These are phyloP conservation scores for Mycosphaerella arachidis DNA, from an alignment of 2,329 filamentous ascomycete species.

Conservation along the genomic window DNA sequence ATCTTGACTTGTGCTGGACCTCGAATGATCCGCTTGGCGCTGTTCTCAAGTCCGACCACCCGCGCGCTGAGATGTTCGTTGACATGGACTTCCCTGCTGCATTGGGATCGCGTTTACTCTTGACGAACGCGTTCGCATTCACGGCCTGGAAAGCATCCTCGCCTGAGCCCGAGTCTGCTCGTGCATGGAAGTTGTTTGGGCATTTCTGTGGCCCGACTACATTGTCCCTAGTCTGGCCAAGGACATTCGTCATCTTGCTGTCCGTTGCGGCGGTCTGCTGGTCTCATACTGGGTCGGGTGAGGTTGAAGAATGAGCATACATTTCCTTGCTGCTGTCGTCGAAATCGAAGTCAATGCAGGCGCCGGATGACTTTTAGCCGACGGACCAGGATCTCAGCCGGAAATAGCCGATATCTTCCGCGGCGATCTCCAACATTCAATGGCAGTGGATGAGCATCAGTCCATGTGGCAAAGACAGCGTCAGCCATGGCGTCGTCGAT, in stretches of 20 bases:
- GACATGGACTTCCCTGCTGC: neutral
- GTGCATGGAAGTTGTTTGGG: neutral
- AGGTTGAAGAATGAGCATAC: neutral
- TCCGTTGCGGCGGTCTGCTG: neutral
- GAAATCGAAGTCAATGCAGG: neutral
- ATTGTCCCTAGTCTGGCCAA: neutral
- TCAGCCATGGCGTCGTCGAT: slow-evolving; percentile 24
- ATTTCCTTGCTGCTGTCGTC: neutral
- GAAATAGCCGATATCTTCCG: neutral
- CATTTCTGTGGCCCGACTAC: neutral
- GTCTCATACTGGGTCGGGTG: neutral
- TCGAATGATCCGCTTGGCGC: neutral
- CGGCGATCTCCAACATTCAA: neutral
- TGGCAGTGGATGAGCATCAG: neutral
- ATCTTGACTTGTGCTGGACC: neutral
- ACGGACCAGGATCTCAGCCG: neutral
- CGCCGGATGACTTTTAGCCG: neutral
- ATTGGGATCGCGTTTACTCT: neutral
- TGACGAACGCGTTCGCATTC: neutral
- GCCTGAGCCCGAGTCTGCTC: neutral
- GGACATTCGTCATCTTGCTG: neutral
- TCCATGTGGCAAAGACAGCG: neutral
- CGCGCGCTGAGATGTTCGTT: too few relatives aligned
- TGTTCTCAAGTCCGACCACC: neutral
- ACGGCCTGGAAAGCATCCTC: neutral